phyloP scores from a whole-genome alignment of 192 early-diverging fungal species.

The Coemansia sp. region DNA sequence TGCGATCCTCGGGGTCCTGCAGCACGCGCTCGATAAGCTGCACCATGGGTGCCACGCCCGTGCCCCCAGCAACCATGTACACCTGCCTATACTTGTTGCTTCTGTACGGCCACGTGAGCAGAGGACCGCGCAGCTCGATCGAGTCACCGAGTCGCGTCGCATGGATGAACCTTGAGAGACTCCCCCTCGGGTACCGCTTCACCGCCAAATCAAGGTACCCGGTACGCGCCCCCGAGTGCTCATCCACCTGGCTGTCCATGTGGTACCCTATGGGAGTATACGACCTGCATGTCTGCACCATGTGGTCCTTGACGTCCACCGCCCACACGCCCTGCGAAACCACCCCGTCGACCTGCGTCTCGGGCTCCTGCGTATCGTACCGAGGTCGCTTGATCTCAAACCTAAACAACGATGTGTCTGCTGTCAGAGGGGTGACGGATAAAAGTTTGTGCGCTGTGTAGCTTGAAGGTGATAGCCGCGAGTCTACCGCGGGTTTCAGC shows the following conservation, averaged over 20 bases:
- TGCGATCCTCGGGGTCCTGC: slow-evolving; percentile 42
- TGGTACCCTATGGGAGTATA: slow-evolving; percentile 65
- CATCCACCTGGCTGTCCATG: slow-evolving; percentile 28
- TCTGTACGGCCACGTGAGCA: slow-evolving; percentile 51
- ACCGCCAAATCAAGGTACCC: slow-evolving; percentile 63
- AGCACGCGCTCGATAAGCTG: slow-evolving; percentile 58
- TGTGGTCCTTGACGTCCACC: slow-evolving; percentile 67
- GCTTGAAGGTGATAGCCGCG: slow-evolving; percentile 36
- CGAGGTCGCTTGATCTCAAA: slow-evolving; percentile 54
- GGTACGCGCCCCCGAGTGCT: slow-evolving; percentile 17
- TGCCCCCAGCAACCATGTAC: slow-evolving; percentile 69
- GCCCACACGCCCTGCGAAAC: slow-evolving; percentile 52
- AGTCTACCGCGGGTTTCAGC: slow-evolving; percentile 29
- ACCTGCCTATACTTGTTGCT: slow-evolving; percentile 12
- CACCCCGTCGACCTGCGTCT: slow-evolving; percentile 22
- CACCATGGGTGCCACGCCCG: slow-evolving; percentile 74
- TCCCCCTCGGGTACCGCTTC: slow-evolving; percentile 64
- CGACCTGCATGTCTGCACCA: slow-evolving; percentile 64
- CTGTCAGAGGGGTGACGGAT: slow-evolving; percentile 47
- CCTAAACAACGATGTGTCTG: slow-evolving; percentile 57
- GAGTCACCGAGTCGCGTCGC: slow-evolving; percentile 53
- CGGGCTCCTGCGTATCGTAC: slow-evolving; percentile 33
- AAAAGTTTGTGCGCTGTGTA: slow-evolving; percentile 57
- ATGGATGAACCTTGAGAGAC: slow-evolving; percentile 62
- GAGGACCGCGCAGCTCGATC: slow-evolving; percentile 67